phyloP scores from a whole-genome alignment of 495 filamentous ascomycete species.

The Collariella sp. region DNA sequence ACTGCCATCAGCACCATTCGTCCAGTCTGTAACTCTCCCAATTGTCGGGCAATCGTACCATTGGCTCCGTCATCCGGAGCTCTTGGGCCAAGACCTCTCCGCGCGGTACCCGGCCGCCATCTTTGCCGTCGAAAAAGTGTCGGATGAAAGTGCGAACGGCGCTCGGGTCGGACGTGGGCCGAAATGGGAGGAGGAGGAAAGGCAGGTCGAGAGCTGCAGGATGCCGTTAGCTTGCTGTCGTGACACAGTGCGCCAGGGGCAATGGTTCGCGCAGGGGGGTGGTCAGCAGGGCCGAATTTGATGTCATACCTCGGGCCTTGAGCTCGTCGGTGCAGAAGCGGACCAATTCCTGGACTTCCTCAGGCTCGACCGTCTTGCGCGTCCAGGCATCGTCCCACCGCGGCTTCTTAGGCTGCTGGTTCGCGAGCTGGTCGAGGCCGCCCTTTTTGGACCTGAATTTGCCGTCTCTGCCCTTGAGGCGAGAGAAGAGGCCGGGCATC shows the following conservation, averaged over 20 bases:
- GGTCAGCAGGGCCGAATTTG: conserved; percentile 21
- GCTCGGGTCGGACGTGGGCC: conserved; percentile 84
- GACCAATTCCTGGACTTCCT: conserved; percentile 84
- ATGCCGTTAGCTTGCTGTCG: conserved; percentile 27
- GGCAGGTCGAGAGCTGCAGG: conserved; percentile 72
- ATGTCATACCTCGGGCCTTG: conserved; percentile 80
- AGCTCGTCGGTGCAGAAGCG: conserved; percentile 79
- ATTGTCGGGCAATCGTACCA: conserved; percentile 48
- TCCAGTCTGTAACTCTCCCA: background rate
- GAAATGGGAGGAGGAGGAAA: conserved; percentile 91
- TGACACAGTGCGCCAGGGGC: conserved; percentile 11
- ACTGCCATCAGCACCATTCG: conserved; percentile 13
- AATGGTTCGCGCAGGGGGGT: conserved; percentile 3
- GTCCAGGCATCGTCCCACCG: conserved; percentile 86
- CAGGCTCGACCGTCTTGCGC: conserved; percentile 74
- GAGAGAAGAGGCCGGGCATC: conserved; percentile 62
- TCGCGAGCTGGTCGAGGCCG: conserved; percentile 30
- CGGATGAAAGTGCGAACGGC: conserved; percentile 86
- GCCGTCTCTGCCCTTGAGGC: conserved; percentile 64
- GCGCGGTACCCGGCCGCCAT: conserved; percentile 43
- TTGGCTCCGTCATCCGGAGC: conserved; percentile 84
- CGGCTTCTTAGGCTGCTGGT: conserved; percentile 55
- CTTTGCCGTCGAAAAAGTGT: conserved; percentile 72
- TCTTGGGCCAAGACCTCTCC: conserved; percentile 74
- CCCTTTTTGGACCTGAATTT: conserved; percentile 54